Conservation (phyloP, 179 eudicot species). For the Heliamphora ciliata region DNA sequence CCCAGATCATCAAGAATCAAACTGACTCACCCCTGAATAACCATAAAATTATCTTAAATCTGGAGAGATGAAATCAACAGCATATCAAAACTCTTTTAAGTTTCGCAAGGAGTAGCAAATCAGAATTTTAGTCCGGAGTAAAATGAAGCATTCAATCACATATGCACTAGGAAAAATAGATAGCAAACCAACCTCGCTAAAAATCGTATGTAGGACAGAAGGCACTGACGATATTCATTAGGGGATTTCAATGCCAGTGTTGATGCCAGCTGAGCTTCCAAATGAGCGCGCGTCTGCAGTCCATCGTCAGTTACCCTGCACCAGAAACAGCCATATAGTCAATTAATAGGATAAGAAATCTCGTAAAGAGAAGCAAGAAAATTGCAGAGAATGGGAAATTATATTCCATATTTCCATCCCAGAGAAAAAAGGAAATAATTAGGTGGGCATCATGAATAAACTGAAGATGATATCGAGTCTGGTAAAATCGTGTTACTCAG, state of each 20-base stretch:
- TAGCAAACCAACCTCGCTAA: constrained; percentile 59
- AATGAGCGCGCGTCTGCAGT: constrained; percentile 92
- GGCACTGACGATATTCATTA: constrained; percentile 84
- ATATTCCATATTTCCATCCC: background rate
- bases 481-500: no score
- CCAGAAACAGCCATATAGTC: constrained; percentile 8
- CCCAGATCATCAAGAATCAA: no score
- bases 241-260: constrained; percentile 83
- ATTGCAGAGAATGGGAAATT: background rate
- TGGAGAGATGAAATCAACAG: background rate
- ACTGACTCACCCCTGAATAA: no score
- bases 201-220: constrained; percentile 81
- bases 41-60: background rate
- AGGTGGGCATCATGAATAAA: no score
- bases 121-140: constrained; percentile 1
- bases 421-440: background rate
- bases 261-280: constrained; percentile 86
- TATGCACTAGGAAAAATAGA: background rate
- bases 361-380: background rate
- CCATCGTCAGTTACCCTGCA: constrained; percentile 94
- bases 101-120: background rate
- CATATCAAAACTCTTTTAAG: background rate
- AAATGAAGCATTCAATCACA: background rate
- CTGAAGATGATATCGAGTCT: no score
- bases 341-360: background rate